Evolutionary conservation across 2,329 filamentous ascomycete genomes (phyloP), one percentile per base, ranked within the genome.

Genomic region (Aspergillus calidoustus): DNA sequence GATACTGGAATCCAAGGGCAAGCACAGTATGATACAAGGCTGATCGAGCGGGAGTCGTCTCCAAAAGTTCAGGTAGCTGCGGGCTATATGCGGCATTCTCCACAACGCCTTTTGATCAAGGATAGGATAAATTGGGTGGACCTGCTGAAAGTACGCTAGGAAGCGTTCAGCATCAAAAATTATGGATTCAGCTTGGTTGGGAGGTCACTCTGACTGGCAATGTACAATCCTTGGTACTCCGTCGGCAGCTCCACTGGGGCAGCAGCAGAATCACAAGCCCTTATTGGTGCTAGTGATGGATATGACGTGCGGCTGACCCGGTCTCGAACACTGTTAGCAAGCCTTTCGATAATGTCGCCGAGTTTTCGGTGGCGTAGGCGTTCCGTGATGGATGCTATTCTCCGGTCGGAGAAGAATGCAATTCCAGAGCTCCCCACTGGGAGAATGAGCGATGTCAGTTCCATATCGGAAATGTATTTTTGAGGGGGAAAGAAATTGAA

Each of bases 71-170:
- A 5, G 63, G 60, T 4, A 77, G 69, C 15, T 75, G 58, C 3
- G 71, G 58, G 31, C 66, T 69, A 8, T 67, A 64, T 7, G 71
- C 72, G 19, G 71, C 70, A 0, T 68, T 60, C 61, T 80, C 75
- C 19, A 82, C 19, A 82, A 81, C 4, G 5, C 47, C 25, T 23
- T 2, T 23, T 15, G 19, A 13, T 49, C 47, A 22, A 49, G 7
- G 9, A 49, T 80, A 0, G 80, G 78, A 60, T 79, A 77, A 0
- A 78, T 46, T 0, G 74, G 74, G 59, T 81, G 79, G 2, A 78
- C 65, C 9, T 75, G 69, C 2, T 75, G 67, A 58, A 81, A 82
- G 15, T 49, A 49, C n/a, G 23, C 47, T 49, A 11, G 31, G 31
- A 34, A 38, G 31, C 7, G 31, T 7, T 38, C 31, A 38, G 8